Evolutionary conservation across 202 grass and related monocot species (phyloP), one percentile per base, ranked within the genome.

Genomic region (Sporobolus alterniflorus): DNA sequence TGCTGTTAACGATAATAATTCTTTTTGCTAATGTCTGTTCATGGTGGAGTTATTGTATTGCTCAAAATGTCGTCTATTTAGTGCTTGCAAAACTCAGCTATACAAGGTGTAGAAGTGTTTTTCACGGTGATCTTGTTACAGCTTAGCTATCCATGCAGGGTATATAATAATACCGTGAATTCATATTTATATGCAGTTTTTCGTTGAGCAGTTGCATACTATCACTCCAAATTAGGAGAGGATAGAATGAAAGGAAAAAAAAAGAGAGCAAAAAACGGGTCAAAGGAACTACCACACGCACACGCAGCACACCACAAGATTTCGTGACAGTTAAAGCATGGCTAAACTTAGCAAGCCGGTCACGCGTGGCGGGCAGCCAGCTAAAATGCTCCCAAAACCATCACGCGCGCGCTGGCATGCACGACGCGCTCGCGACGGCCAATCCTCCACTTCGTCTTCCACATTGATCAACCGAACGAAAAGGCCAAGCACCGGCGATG

Each of bases 301-400:
- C 32, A 18, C 49, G 54, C 52, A 36, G 9, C 79, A 73, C 49
- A 40, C 72, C 47, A 57, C 72, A 46, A 83, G 77, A 80, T 43
- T 56, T 69, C 3, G 64, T 13, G 77, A 54, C 49, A 61, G 73
- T 69, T 76, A 39, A 84, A 46, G 42, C 51, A 47, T 55, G 67
- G 79, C 20, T 90, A 86, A 83, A 90, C 63, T 86, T 86, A 90
- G 83, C 26, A 86, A 71, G 52, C 46, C 77, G 36, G 64, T 28
- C 44, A 28, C 73, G 24, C 20, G 3, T 39, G 36, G 36, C 36
- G 28, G 55, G 59, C 73, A 34, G 29, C 54, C 66, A 81, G 52
- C 72, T 69, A 77, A 57, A 49, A 33, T 32, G 24, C 72, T 55
- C 30, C 87, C 77, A 57, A 66, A 39, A 64, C 67, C 31, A 81